Evolutionary conservation across 23 red algal species (phyloP), one percentile per base, ranked within the genome.

Genomic region (Rhodosorus marinus): DNA sequence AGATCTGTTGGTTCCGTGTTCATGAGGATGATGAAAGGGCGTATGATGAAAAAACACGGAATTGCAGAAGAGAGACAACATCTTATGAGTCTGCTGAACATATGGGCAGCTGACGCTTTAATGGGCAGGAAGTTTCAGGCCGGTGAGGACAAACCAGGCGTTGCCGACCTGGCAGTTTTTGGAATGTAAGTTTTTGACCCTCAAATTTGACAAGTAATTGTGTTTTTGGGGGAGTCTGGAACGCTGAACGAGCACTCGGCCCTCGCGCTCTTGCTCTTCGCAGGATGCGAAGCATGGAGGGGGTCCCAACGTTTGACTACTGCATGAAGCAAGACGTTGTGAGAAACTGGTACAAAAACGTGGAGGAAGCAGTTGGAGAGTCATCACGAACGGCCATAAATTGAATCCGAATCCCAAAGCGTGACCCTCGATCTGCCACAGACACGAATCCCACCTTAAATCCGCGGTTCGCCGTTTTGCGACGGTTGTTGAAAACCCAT

Each of bases 21-120:
- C 5, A 94, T 94, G 87, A 83, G 74, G 51, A 45, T 83, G 30
- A 72, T 94, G 15, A 72, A 59, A 4, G 66, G 56, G 51, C 68
- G 71, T 28, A 35, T 94, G 22, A 94, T 83, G 75, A 80, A 82
- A 45, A 94, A 94, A 61, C 84, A 94, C 63, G 26, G 57, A 21
- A 94, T 94, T 63, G 77, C 72, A 20, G 77, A 94, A 40, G 87
- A 5, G 34, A 48, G 30, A 69, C 63, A 19, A 52, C 84, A 15
- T 72, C 72, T 32, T 40, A 65, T 5, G 87, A 69, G 8, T 58
- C 76, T 8, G 49, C 55, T 19, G 47, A 71, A n/a, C 84, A 79
- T 76, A 59, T 57, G 28, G 31, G 47, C 33, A n/a, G 87, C 57
- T 31, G 66, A 83, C 6, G n/a, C n/a, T n/a, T 20, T 56, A 43